These are phyloP conservation scores for Lumnitzera littorea DNA, from an alignment of 345 rosid genomes.

Conservation along the genomic window DNA sequence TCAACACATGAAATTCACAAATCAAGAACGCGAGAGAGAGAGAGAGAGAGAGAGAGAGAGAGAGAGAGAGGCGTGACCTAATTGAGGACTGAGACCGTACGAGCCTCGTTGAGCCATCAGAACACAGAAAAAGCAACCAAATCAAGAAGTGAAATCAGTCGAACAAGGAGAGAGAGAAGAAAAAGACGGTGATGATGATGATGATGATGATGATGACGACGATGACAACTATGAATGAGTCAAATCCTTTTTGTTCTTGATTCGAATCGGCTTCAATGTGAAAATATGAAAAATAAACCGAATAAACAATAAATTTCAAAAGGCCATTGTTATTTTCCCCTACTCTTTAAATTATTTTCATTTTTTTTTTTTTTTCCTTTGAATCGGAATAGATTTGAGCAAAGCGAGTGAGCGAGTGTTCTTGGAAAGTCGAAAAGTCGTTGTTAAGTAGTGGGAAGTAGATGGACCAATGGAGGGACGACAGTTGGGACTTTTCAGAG, in stretches of 20 bases:
- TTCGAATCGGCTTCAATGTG: too few species aligned
- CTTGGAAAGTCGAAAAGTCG: constrained; percentile 8
- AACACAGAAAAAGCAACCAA: neutral
- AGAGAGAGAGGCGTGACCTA: constrained; percentile 10
- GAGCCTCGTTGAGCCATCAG: constrained; percentile 19
- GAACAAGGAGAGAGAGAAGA: constrained; percentile 1
- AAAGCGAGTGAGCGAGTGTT: neutral
- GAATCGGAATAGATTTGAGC: neutral
- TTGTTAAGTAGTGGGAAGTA: constrained; percentile 5
- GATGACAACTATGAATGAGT: neutral
- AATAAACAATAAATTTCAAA: too few species aligned
- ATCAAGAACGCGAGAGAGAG: neutral
- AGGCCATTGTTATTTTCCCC: too few species aligned
- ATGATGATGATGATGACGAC: neutral
- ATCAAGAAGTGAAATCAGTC: neutral
- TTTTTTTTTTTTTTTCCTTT: too few species aligned
- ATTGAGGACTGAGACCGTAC: constrained; percentile 17
- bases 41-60: neutral
- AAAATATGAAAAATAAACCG: too few species aligned
- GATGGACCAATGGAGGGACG: neutral
- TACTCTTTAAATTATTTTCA: too few species aligned
- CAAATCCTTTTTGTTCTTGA: too few species aligned
- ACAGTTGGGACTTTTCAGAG: neutral
- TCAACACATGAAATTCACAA: neutral
- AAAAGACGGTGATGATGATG: constrained; percentile 2